Evolutionary conservation across 2,329 filamentous ascomycete species (phyloP).

Genomic region (Arthrocladium fulminans): DNA sequence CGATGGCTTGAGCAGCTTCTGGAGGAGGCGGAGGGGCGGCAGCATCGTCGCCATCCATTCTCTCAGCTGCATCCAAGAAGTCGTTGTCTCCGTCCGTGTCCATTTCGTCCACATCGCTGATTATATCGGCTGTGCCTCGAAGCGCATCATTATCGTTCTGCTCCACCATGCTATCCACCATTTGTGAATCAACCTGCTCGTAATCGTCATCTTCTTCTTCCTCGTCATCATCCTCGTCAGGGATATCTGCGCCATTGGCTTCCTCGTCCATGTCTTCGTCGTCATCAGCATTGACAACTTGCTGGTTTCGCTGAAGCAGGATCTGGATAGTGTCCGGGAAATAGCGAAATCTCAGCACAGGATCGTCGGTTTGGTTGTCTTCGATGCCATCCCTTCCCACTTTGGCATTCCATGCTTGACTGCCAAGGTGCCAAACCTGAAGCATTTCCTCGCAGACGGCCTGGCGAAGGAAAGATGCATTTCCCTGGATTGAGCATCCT

Average conservation of each 20-base stretch:
- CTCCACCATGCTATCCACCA: neutral
- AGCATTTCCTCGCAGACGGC: conserved; percentile 88
- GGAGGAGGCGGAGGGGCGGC: conserved; percentile 56
- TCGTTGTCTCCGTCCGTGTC: conserved; percentile 48
- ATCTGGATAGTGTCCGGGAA: conserved; percentile 35
- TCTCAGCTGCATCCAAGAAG: conserved; percentile 65
- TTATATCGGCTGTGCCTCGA: conserved; percentile 24
- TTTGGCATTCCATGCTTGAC: conserved; percentile 67
- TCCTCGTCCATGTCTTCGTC: conserved; percentile 30
- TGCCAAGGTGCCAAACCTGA: conserved; percentile 77
- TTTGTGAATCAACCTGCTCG: conserved; percentile 18
- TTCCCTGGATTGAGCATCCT: conserved; percentile 73
- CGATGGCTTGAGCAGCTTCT: conserved; percentile 5
- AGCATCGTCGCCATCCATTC: conserved; percentile 66
- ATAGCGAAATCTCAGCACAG: conserved; percentile 26
- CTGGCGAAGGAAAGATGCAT: conserved; percentile 68
- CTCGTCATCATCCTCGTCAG: conserved; percentile 33
- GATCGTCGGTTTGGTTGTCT: conserved; percentile 64
- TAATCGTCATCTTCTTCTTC: conserved; percentile 41
- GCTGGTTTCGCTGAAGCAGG: conserved; percentile 31
- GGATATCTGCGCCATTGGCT: conserved; percentile 30
- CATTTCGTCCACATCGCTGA: conserved; percentile 36
- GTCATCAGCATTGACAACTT: conserved; percentile 30
- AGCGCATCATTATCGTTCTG: conserved; percentile 11
- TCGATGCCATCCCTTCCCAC: conserved; percentile 72